A percentile compares a stretch with the other conserved stretches of the same genome.
phyloP scores from a whole-genome alignment of 345 rosid species.

The Excoecaria cochinchinensis region DNA sequence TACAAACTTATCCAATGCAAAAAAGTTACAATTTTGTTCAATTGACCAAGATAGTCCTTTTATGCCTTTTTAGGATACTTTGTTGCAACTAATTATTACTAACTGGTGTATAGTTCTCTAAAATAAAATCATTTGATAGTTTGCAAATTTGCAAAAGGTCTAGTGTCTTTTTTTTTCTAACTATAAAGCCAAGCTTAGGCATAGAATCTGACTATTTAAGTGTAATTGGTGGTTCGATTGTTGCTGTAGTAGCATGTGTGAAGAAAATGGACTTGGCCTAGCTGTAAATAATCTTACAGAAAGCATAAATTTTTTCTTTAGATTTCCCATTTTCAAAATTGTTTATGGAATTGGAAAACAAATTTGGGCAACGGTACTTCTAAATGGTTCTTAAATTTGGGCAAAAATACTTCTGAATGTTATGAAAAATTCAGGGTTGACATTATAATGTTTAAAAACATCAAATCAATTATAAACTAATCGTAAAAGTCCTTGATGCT shows the following conservation, averaged over 20 bases:
- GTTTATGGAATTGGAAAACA: too few relatives aligned
- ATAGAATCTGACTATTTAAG: not conserved
- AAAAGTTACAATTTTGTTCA: not conserved
- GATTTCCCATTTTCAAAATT: not conserved
- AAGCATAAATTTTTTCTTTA: too few relatives aligned
- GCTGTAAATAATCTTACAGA: too few relatives aligned
- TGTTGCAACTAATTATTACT: not conserved
- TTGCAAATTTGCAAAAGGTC: not conserved
- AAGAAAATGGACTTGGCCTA: too few relatives aligned
- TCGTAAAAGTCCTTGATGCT: not conserved
- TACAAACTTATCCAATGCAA: too few relatives aligned
- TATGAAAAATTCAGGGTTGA: not conserved
- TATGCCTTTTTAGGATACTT: not conserved
- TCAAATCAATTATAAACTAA: not conserved
- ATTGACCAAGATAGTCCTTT: not conserved
- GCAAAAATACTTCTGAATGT: too few relatives aligned
- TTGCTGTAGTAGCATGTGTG: not conserved
- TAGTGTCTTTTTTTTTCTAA: not conserved
- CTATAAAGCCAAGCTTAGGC: not conserved
- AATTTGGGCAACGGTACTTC: too few relatives aligned
- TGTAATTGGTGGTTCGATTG: not conserved
- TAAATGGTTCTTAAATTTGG: not conserved
- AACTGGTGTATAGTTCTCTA: not conserved
- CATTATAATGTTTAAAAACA: not conserved
- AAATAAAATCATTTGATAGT: not conserved